These are phyloP conservation scores for Pochonia chlamydosporia DNA, from an alignment of 2,329 filamentous ascomycete genomes.

Conservation along the genomic window DNA sequence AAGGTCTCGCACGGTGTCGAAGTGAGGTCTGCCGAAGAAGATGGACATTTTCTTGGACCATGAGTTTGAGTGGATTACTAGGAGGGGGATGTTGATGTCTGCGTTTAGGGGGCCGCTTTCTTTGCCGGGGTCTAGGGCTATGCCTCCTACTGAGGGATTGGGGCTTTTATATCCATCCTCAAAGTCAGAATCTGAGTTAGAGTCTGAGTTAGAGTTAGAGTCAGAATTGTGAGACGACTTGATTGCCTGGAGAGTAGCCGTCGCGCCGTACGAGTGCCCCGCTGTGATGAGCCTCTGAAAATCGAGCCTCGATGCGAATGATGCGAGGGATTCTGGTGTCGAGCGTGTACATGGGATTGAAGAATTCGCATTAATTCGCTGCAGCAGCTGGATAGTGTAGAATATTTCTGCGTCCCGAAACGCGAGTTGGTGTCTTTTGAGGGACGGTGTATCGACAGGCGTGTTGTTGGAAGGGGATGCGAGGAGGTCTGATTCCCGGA, in stretches of 20 bases:
- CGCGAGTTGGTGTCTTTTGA: constrained; percentile 41
- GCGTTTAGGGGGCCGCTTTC: constrained; percentile 54
- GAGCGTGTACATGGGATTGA: constrained; percentile 36
- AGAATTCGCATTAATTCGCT: constrained; percentile 30
- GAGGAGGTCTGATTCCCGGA: constrained; percentile 28
- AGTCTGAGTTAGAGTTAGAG: too few species aligned
- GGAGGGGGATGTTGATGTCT: constrained; percentile 50
- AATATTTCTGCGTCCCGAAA: constrained; percentile 47
- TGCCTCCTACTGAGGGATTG: constrained; percentile 44
- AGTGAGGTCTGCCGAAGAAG: constrained; percentile 60
- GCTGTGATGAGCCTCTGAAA: constrained; percentile 47
- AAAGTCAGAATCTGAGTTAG: too few species aligned
- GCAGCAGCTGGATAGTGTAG: constrained; percentile 35
- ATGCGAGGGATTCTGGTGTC: constrained; percentile 40
- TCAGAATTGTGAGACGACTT: too few species aligned
- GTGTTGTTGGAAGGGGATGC: constrained; percentile 13
- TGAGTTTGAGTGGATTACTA: constrained; percentile 58
- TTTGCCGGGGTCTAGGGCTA: constrained; percentile 63
- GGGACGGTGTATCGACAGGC: constrained; percentile 27
- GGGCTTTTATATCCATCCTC: too few species aligned
- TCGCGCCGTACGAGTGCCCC: constrained; percentile 63
- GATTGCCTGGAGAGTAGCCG: constrained; percentile 55
- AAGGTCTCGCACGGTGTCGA: constrained; percentile 54
- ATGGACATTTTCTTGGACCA: constrained; percentile 53
- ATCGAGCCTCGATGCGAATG: constrained; percentile 50